Percentiles rank a stretch among this genome's conserved stretches.
Evolutionary conservation across 1,284 basidiomycete species (phyloP).

Genomic region (Thecaphora frezii): DNA sequence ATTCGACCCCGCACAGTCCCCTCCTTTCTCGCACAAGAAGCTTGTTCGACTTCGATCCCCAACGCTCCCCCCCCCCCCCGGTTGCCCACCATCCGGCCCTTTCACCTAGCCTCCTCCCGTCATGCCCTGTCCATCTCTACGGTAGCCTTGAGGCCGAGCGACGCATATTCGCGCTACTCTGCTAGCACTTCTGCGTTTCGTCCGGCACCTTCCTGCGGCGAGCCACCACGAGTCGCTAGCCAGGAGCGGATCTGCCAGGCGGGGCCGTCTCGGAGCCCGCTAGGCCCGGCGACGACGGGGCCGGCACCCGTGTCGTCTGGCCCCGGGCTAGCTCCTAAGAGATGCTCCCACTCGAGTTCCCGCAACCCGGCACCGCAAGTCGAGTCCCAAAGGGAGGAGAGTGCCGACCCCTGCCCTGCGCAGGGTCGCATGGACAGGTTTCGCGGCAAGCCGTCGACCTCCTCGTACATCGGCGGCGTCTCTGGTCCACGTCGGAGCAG

Average conservation of each 20-base stretch:
- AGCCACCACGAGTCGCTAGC: neutral
- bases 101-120: neutral
- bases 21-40: too few relatives aligned
- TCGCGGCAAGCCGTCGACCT: too few relatives aligned
- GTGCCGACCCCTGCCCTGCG: neutral
- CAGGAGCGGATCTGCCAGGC: conserved; percentile 15
- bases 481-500: too few relatives aligned
- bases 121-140: neutral
- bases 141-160: neutral
- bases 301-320: too few relatives aligned
- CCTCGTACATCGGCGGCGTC: too few relatives aligned
- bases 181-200: neutral
- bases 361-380: neutral
- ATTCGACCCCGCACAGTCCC: too few relatives aligned
- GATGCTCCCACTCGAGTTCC: neutral
- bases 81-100: conserved; percentile 1
- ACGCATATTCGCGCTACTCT: neutral
- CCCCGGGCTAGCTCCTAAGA: neutral
- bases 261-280: conserved; percentile 19
- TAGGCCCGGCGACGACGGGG: neutral
- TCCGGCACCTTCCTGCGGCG: neutral
- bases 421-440: neutral
- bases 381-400: neutral
- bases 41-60: too few relatives aligned
- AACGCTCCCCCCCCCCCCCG: neutral